phyloP scores from a whole-genome alignment of 2,329 filamentous ascomycete species.

The Aspergillus hortae region DNA sequence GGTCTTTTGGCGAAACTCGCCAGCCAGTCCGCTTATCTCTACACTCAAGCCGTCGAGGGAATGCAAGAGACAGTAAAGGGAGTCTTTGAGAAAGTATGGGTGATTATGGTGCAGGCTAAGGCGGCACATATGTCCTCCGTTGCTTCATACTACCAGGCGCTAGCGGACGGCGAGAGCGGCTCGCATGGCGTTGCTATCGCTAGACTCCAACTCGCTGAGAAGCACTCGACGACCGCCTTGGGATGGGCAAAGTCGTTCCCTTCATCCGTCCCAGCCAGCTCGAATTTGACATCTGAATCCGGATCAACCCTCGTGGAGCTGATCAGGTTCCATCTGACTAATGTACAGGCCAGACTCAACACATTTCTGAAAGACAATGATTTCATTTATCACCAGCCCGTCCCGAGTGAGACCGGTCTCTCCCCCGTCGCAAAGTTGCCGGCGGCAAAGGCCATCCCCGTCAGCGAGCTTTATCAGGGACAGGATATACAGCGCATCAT shows the following conservation, averaged over 20 bases:
- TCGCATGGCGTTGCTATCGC: conserved; percentile 82
- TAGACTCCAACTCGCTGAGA: conserved; percentile 76
- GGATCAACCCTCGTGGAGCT: conserved; percentile 71
- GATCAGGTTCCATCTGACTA: conserved; percentile 74
- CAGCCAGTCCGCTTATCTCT: conserved; percentile 84
- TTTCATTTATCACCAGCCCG: conserved; percentile 93
- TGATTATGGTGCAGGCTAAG: conserved; percentile 70
- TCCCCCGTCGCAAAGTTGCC: conserved; percentile 83
- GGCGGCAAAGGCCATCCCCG: conserved; percentile 93
- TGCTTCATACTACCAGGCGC: conserved; percentile 88
- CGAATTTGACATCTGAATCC: conserved; percentile 80
- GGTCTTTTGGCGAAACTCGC: conserved; percentile 89
- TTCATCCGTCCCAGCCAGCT: conserved; percentile 69
- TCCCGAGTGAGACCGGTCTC: conserved; percentile 80
- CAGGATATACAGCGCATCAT: conserved; percentile 97
- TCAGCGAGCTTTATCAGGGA: conserved; percentile 92
- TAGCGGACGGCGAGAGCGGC: conserved; percentile 85
- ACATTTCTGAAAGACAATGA: conserved; percentile 89
- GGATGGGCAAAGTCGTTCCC: conserved; percentile 77
- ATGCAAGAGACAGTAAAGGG: conserved; percentile 88
- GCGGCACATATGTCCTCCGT: conserved; percentile 76
- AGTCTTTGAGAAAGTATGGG: conserved; percentile 93
- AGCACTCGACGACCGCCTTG: conserved; percentile 72
- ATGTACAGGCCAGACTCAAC: conserved; percentile 74
- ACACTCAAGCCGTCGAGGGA: conserved; percentile 81